phyloP scores from a whole-genome alignment of 768 basidiomycete genomes.

The Zangia roseola region DNA sequence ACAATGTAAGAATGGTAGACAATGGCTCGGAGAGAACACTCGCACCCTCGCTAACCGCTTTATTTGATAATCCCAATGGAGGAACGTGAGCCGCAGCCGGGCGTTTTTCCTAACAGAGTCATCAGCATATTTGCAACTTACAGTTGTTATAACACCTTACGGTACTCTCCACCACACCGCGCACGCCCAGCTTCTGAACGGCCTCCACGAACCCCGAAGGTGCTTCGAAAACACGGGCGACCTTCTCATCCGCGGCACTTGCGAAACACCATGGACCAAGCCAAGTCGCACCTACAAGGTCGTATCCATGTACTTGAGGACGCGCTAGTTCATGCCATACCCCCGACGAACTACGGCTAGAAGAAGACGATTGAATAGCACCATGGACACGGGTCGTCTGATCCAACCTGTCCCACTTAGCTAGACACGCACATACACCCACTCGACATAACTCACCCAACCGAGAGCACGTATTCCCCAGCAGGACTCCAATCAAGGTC shows the following conservation, averaged over 20 bases:
- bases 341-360: conserved; percentile 9
- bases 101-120: conserved; percentile 46
- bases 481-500: conserved; percentile 84
- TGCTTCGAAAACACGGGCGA: conserved; percentile 90
- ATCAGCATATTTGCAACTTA: background rate
- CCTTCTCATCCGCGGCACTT: conserved; percentile 95
- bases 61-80: conserved; percentile 92
- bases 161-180: conserved; percentile 47
- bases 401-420: conserved; percentile 57
- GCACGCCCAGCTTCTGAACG: conserved; percentile 50
- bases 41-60: conserved; percentile 73
- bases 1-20: background rate
- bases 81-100: conserved; percentile 87
- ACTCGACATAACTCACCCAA: conserved; percentile 53
- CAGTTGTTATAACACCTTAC: conserved; percentile 36
- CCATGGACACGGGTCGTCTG: conserved; percentile 93
- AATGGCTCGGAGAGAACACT: background rate
- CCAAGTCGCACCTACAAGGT: conserved; percentile 78
- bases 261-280: conserved; percentile 76
- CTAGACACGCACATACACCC: background rate
- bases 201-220: conserved; percentile 75
- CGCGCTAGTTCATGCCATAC: conserved; percentile 87
- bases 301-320: conserved; percentile 97
- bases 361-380: conserved; percentile 33
- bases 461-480: conserved; percentile 83